phyloP scores from a whole-genome alignment of 2,329 filamentous ascomycete species.

The Pseudogymnoascus sp. region DNA sequence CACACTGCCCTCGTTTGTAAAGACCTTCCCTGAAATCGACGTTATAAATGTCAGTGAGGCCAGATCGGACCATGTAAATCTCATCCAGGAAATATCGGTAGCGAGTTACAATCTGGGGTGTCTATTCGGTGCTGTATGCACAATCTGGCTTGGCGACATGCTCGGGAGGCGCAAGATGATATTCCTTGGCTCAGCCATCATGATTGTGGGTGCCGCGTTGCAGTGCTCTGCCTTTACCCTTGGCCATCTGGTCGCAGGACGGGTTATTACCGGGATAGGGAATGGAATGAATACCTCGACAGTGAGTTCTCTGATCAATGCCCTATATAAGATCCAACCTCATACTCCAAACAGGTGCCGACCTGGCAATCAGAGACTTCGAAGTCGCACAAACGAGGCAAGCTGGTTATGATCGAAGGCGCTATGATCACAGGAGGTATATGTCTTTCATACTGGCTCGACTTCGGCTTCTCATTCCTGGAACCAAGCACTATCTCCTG shows the following conservation, averaged over 20 bases:
- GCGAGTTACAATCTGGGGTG: conserved; percentile 55
- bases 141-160: conserved; percentile 45
- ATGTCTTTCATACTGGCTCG: conserved; percentile 53
- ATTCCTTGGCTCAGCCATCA: conserved; percentile 48
- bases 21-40: conserved; percentile 48
- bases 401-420: conserved; percentile 54
- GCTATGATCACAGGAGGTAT: conserved; percentile 51
- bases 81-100: conserved; percentile 42
- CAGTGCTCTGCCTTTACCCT: conserved; percentile 37
- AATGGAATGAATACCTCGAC: conserved; percentile 44
- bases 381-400: conserved; percentile 50
- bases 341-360: conserved; percentile 30
- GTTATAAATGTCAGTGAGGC: conserved; percentile 18
- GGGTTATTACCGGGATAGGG: conserved; percentile 43
- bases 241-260: conserved; percentile 48
- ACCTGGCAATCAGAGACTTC: conserved; percentile 57
- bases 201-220: conserved; percentile 47
- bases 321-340: not conserved
- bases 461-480: conserved; percentile 49
- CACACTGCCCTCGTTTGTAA: conserved; percentile 54
- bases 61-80: conserved; percentile 17
- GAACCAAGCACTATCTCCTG: conserved; percentile 42
- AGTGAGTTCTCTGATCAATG: conserved; percentile 20
- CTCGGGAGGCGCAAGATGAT: conserved; percentile 52
- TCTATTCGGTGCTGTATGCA: conserved; percentile 42